Percentiles rank a stretch among this genome's conserved stretches.
phyloP scores from a whole-genome alignment of 1,139 yeast genomes.

The Saccharomyces pastorianus region DNA sequence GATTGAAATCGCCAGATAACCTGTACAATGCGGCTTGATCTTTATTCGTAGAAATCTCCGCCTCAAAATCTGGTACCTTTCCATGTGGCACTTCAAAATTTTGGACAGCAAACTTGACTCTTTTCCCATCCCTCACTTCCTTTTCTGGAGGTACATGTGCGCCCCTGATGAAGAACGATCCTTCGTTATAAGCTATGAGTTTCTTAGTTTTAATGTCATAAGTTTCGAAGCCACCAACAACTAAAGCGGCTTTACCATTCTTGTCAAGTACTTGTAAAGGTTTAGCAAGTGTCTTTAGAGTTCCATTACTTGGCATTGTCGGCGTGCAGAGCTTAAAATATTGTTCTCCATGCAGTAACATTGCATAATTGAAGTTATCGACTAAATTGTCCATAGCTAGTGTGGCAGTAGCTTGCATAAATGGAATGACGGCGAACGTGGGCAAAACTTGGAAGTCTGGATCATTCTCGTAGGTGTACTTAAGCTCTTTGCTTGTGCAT shows the following conservation, averaged over 20 bases:
- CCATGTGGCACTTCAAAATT: slow-evolving; percentile 57
- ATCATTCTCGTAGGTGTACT: slow-evolving; percentile 72
- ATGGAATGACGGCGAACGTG: slow-evolving; percentile 83
- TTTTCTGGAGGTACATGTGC: slow-evolving; percentile 56
- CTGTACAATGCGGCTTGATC: slow-evolving; percentile 89
- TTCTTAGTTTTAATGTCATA: slow-evolving; percentile 65
- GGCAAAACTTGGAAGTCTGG: slow-evolving; percentile 84
- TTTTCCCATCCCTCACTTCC: slow-evolving; percentile 34
- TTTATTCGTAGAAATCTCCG: slow-evolving; percentile 50
- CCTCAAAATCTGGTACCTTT: slow-evolving; percentile 57
- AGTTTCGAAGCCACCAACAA: slow-evolving; percentile 68
- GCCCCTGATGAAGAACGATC: slow-evolving; percentile 79
- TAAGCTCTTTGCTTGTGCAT: slow-evolving; percentile 67
- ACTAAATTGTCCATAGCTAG: slow-evolving; percentile 50
- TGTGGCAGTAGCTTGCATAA: slow-evolving; percentile 47
- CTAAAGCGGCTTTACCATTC: slow-evolving; percentile 80
- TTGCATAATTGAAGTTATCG: slow-evolving; percentile 80
- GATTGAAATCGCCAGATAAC: slow-evolving; percentile 89
- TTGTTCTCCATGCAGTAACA: slow-evolving; percentile 92
- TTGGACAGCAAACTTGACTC: slow-evolving; percentile 53
- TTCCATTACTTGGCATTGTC: slow-evolving; percentile 73
- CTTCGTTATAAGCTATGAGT: slow-evolving; percentile 68
- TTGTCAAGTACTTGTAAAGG: slow-evolving; percentile 78
- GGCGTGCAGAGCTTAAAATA: slow-evolving; percentile 69
- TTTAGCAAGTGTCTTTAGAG: slow-evolving; percentile 49